These are phyloP conservation scores for Sordariomycetes sp. DNA, from an alignment of 2,329 filamentous ascomycete genomes.

Conservation along the genomic window DNA sequence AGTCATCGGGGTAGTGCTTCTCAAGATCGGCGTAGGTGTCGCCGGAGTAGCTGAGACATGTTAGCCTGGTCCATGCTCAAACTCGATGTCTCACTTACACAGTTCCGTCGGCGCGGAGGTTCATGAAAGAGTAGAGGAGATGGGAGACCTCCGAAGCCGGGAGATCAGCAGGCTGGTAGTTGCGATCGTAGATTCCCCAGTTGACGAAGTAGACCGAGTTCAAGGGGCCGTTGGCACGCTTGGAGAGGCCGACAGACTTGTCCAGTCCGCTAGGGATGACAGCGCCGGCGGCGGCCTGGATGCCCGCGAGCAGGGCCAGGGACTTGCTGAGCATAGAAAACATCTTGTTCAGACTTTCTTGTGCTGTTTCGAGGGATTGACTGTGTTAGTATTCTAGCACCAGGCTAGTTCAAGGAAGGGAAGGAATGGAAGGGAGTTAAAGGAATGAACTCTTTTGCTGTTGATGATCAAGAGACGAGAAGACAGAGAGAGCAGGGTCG, in stretches of 20 bases:
- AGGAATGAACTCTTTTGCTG: conserved; percentile 4
- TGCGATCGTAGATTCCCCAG: conserved; percentile 57
- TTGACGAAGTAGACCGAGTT: conserved; percentile 40
- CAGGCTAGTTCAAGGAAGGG: conserved; percentile 7
- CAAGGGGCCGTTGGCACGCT: conserved; percentile 11
- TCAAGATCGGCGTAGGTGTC: conserved; percentile 43
- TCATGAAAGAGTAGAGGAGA: conserved; percentile 74
- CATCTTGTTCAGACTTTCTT: neutral
- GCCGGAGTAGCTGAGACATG: conserved; percentile 30
- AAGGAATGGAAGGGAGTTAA: conserved; percentile 7
- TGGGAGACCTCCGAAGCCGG: conserved; percentile 64
- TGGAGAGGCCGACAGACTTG: conserved; percentile 8
- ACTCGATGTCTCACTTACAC: conserved; percentile 39
- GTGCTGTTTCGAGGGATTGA: neutral
- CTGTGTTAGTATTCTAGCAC: conserved; percentile 8
- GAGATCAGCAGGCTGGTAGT: conserved; percentile 63
- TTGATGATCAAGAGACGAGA: neutral
- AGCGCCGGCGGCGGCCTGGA: conserved; percentile 13
- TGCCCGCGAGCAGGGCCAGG: conserved; percentile 14
- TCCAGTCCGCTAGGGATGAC: conserved; percentile 8
- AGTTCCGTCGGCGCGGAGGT: conserved; percentile 61
- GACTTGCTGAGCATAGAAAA: conserved; percentile 12
- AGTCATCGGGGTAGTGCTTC: conserved; percentile 59
- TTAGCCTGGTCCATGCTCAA: neutral
- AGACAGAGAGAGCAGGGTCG: neutral